Percentiles rank a stretch among this genome's conserved stretches.
These are phyloP conservation scores for Aphanomyces astaci DNA, from an alignment of 352 stramenopile species.

Conservation along the genomic window DNA sequence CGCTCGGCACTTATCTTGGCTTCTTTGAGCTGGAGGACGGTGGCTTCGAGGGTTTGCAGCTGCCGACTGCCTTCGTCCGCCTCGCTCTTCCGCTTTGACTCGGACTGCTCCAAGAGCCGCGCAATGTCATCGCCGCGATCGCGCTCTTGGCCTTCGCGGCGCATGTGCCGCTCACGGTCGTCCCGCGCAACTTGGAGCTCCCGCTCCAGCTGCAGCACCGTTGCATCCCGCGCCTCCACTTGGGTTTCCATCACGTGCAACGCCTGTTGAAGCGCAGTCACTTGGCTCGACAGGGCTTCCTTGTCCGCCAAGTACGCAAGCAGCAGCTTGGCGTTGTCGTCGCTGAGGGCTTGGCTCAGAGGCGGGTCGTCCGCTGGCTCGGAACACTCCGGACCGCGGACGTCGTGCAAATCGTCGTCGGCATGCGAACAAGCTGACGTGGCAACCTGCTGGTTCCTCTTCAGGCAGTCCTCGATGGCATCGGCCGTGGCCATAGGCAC, in stretches of 20 bases:
- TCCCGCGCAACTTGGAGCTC: constrained; percentile 40
- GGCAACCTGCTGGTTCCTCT: constrained; percentile 35
- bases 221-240: constrained; percentile 42
- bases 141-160: constrained; percentile 51
- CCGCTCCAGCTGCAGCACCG: constrained; percentile 39
- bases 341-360: background rate
- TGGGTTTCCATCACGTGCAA: constrained; percentile 27
- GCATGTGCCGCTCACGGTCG: constrained; percentile 54
- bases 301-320: constrained; percentile 65
- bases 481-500: constrained; percentile 59
- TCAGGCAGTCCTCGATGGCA: constrained; percentile 50
- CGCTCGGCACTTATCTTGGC: constrained; percentile 52
- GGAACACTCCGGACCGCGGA: background rate
- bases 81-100: constrained; percentile 49
- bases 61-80: constrained; percentile 54
- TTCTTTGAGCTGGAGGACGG: constrained; percentile 50
- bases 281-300: constrained; percentile 35
- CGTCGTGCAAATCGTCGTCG: background rate
- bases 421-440: constrained; percentile 24
- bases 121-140: constrained; percentile 47
- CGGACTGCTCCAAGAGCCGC: constrained; percentile 62
- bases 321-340: constrained; percentile 41
- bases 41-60: constrained; percentile 45
- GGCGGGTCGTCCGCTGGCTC: background rate
- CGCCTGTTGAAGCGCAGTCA: background rate